Evolutionary conservation across 116 monocot species (phyloP), one percentile per base, ranked within the genome.

Genomic region (Dioscorea cayenensis): DNA sequence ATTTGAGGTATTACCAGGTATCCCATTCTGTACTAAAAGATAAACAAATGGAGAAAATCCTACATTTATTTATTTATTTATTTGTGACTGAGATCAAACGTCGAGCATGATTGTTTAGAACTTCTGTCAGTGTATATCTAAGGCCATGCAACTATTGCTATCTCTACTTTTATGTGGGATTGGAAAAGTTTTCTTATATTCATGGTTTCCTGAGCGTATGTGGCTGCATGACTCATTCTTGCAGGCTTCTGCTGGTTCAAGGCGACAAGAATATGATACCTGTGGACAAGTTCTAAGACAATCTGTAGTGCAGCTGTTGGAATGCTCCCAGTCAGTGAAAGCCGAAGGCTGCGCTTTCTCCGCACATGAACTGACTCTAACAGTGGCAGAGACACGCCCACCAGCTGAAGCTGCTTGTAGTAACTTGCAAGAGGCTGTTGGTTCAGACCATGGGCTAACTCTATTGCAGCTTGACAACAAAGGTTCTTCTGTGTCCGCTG

Each of bases 371-470:
- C 77, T 77, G 52, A 63, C 80, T 66, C 35, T 71, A 55, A 71
- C 55, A 43, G 75, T 64, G 7, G 68, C 71, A 64, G 38, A 71
- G 49, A 29, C 81, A 69, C 73, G 50, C 69, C 9, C 35, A 36
- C 67, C 76, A 49, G 19, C 64, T 66, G 85, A 85, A 74, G 66
- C 71, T 66, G 55, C 77, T 73, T 65, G 62, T 68, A 65, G 77
- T 66, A 84, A 80, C 38, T 72, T 82, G 20, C 74, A 78, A 49
- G 89, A 73, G 69, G 73, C 60, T 38, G 82, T 77, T 25, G 68
- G 60, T 65, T 66, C 75, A 69, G 79, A 81, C 27, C 60, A 82
- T 75, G 66, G 67, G 14, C 20, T 55, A 16, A 79, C 74, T 14
- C 17, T 43, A 64, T 32, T 74, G 48, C 75, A 82, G 48, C 49